Evolutionary conservation across 2,329 filamentous ascomycete species (phyloP).

Genomic region (Pseudopithomyces maydicus): DNA sequence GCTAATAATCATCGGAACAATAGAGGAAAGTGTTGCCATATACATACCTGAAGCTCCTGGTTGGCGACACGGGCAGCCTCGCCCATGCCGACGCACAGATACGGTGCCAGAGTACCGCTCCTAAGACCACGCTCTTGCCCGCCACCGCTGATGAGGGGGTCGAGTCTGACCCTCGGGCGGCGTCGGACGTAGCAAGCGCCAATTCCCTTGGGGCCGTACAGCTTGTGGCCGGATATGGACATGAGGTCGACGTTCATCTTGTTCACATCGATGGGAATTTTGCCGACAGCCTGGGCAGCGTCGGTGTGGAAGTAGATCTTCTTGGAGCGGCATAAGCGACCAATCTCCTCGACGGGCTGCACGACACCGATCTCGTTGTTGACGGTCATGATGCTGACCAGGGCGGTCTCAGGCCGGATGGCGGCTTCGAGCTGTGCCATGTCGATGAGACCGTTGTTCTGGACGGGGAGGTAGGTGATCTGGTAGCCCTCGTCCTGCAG

Average conservation of each 20-base stretch:
- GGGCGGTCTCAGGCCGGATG: slow-evolving; percentile 85
- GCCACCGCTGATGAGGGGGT: slow-evolving; percentile 94
- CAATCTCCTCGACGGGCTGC: slow-evolving; percentile 92
- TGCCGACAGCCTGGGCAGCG: slow-evolving; percentile 95
- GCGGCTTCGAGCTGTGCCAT: slow-evolving; percentile 85
- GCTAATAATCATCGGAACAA: slow-evolving; percentile 74
- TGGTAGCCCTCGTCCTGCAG: slow-evolving; percentile 96
- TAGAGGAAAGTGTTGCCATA: slow-evolving; percentile 18
- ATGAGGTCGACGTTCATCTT: slow-evolving; percentile 98
- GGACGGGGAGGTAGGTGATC: slow-evolving; percentile 93
- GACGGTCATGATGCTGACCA: slow-evolving; percentile 98
- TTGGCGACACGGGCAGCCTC: slow-evolving; percentile 92
- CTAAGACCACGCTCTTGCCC: slow-evolving; percentile 94
- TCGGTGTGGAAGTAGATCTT: slow-evolving; percentile 99
- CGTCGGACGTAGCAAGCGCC: slow-evolving; percentile 95
- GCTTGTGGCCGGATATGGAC: slow-evolving; percentile 98
- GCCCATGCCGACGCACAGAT: slow-evolving; percentile 88
- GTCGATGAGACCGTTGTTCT: slow-evolving; percentile 81
- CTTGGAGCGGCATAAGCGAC: slow-evolving; percentile 84
- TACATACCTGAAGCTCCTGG: slow-evolving; percentile 85
- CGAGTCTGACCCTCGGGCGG: slow-evolving; percentile 88
- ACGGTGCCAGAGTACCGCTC: slow-evolving; percentile 90
- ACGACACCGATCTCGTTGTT: slow-evolving; percentile 99
- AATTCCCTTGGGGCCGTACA: slow-evolving; percentile 96
- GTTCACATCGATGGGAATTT: slow-evolving; percentile 96